These are phyloP conservation scores for Pharnaceum exiguum DNA, from an alignment of 148 eudicot genomes.

Conservation along the genomic window DNA sequence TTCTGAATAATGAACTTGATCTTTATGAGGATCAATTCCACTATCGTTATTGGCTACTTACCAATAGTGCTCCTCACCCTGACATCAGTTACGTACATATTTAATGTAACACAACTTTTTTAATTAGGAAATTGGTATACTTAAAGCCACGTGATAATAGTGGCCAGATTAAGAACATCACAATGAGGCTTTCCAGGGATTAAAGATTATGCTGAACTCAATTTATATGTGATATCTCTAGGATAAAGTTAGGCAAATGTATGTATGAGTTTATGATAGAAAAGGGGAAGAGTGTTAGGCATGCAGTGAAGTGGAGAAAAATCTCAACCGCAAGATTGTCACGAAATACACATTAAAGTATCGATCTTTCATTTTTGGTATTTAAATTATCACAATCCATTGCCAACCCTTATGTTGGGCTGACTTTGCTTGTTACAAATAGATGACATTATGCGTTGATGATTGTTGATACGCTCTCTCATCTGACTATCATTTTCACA, in stretches of 20 bases:
- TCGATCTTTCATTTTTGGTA: neutral
- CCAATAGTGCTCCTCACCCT: too few species aligned
- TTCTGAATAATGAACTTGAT: too few species aligned
- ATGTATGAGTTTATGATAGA: neutral
- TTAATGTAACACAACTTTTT: neutral
- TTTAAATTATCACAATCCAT: neutral
- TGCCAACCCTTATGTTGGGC: slow-evolving; percentile 16
- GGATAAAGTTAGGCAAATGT: slow-evolving; percentile 21
- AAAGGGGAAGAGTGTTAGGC: neutral
- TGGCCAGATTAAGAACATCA: slow-evolving; percentile 13
- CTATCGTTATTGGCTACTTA: too few species aligned
- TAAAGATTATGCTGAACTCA: slow-evolving; percentile 15
- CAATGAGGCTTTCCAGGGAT: slow-evolving; percentile 16
- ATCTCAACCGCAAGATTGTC: neutral
- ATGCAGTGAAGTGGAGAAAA: slow-evolving; percentile 2
- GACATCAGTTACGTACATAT: too few species aligned
- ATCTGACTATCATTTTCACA: neutral
- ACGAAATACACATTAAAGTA: neutral
- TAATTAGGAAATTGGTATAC: neutral
- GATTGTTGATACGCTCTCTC: neutral
- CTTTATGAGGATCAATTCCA: too few species aligned
- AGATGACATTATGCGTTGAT: neutral
- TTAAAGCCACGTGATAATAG: slow-evolving; percentile 12
- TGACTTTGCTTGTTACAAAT: neutral
- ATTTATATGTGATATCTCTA: neutral